Evolutionary conservation across 495 filamentous ascomycete species (phyloP), one percentile per base, ranked within the genome.

Genomic region (Mytilinidion resinicola): DNA sequence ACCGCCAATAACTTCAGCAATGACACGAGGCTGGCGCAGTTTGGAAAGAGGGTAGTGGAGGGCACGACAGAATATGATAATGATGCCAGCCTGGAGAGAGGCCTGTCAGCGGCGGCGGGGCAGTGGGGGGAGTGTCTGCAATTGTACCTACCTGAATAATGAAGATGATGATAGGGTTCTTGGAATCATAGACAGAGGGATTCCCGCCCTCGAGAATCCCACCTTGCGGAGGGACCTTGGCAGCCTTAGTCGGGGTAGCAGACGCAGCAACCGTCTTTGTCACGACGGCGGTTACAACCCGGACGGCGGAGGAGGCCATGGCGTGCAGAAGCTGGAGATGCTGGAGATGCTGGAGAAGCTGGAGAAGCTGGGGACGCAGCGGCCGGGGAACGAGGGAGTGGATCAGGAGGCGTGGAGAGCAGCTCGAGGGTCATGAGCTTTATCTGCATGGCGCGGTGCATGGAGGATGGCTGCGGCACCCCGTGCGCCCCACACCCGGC

Each of bases 1-100:
- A 54, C 93, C 93, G 20, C 86, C 91, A 59, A 98, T 86, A 41
- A 98, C 90, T 79, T 97, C 93, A 42, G 93, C 90, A 64, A 98
- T 98, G 57, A 97, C 92, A 57, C 87, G 83, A 47, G 92, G 92
- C 68, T 97, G 92, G 54, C 88, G 86, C 46, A 96, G 74, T 67
- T 86, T 88, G 53, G 89, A 90, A 9, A 97, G 80, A 20, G 92
- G 93, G 64, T 76, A 88, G 63, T 91, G 87, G 38, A 97, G 79
- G 37, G 95, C 63, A 43, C 90, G 87, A 70, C 90, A 95, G 69
- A 96, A 83, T 51, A 95, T 82, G 67, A 97, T 87, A 67, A 98
- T 96, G 60, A 98, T 90, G 57, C 77, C 78, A 15, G 88, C 87
- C 90, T 95, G 65, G 6, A 63, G 7, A 14, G 39, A 17, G 10